A percentile compares a stretch with the other conserved stretches of the same genome.
phyloP scores from a whole-genome alignment of 352 stramenopile species.

The Phytophthora lateralis region DNA sequence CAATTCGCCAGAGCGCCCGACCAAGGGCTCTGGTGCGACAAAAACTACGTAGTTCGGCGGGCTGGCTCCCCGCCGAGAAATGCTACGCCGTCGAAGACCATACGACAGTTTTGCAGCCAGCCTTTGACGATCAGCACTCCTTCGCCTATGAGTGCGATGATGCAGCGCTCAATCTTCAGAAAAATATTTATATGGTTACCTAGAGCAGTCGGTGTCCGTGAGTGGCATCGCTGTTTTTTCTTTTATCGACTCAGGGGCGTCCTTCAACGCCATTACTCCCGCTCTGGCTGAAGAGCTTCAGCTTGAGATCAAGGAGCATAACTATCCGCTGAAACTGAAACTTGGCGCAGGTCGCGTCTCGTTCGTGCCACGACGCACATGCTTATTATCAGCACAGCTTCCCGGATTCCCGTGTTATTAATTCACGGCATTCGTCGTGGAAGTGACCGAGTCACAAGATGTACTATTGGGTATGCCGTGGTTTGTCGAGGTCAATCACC shows the following conservation, averaged over 20 bases:
- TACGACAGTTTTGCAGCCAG: conserved; percentile 14
- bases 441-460: not conserved
- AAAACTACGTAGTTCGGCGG: not conserved
- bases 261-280: conserved; percentile 10
- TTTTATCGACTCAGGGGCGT: conserved; percentile 8
- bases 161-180: conserved; percentile 13
- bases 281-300: not conserved
- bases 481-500: too few relatives aligned
- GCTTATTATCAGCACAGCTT: not conserved
- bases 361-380: conserved; percentile 4
- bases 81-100: conserved; percentile 3
- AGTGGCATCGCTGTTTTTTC: conserved; percentile 2
- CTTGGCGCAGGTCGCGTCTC: conserved; percentile 12
- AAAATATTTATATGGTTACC: conserved; percentile 19
- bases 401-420: conserved; percentile 1
- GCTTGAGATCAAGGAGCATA: not conserved
- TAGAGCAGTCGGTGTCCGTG: conserved; percentile 10
- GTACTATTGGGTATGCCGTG: too few relatives aligned
- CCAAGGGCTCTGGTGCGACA: conserved; percentile 11
- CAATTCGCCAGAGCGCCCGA: conserved; percentile 12
- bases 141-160: conserved; percentile 10
- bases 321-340: conserved; percentile 3
- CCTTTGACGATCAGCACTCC: conserved; percentile 1
- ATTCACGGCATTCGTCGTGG: conserved; percentile 4
- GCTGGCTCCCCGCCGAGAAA: conserved; percentile 10